These are phyloP conservation scores for Parietaria judaica DNA, from an alignment of 306 rosid genomes.

Conservation along the genomic window DNA sequence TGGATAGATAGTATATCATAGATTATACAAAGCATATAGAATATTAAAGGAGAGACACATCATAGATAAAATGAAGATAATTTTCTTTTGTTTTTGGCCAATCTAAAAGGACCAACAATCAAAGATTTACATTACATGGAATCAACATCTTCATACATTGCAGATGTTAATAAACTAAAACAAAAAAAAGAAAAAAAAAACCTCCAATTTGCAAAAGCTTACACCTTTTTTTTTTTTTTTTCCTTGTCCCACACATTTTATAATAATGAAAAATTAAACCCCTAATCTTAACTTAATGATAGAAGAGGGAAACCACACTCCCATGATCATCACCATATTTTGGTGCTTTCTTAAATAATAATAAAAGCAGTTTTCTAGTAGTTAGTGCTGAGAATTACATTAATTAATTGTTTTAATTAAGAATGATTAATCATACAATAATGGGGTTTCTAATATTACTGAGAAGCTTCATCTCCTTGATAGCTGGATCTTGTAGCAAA, in stretches of 20 bases:
- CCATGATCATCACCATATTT: constrained; percentile 2
- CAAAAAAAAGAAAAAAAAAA: constrained; percentile 21
- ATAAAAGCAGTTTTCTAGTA: neutral
- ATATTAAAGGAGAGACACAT: constrained; percentile 1
- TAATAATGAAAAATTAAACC: constrained; percentile 16
- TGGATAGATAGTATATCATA: no score
- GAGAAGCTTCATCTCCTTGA: constrained; percentile 69
- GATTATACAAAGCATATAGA: no score
- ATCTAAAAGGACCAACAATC: constrained; percentile 2
- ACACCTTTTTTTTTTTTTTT: constrained; percentile 14
- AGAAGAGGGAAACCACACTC: neutral
- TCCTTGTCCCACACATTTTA: constrained; percentile 12
- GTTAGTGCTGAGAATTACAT: constrained; percentile 31
- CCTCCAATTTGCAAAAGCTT: constrained; percentile 23
- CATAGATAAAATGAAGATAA: constrained; percentile 1
- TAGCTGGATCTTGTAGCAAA: constrained; percentile 77
- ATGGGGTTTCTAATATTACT: constrained; percentile 34
- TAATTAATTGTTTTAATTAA: neutral
- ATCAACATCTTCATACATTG: constrained; percentile 10
- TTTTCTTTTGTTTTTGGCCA: neutral
- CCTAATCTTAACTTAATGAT: constrained; percentile 13
- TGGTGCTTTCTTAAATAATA: constrained; percentile 7
- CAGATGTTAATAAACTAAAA: constrained; percentile 13
- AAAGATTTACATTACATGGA: constrained; percentile 14
- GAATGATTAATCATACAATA: constrained; percentile 31